Base-by-base conservation (phyloP, 257 asterid species). In the Lavandula angustifolia region DNA sequence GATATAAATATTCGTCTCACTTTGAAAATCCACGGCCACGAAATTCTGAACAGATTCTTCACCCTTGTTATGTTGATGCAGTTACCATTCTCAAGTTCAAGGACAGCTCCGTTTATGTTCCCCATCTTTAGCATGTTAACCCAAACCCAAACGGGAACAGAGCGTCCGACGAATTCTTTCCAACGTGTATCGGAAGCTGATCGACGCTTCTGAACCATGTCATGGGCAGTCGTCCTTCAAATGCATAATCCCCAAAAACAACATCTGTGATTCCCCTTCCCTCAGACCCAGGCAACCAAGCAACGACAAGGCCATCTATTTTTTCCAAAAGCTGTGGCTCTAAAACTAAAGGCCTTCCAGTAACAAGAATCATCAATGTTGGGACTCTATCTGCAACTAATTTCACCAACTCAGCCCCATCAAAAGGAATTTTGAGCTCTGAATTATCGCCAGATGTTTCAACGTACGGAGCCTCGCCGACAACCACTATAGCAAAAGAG, bases 231-330 rank as follows among this genome's bases (percentile, higher is more conserved):
- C 58, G 76, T 42, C 98, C 98, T 11, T 83, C 78, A 34, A 91
- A 88, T 53, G 70, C 82, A 54, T 80, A 70, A 74, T 88, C 94
- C 53, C 96, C 96, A 2, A 84, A 91, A 8, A 88, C 72, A 16
- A 84, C 91, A 54, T 88, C 98, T 6, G 94, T 73, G 31, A 91
- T 85, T 63, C 98, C 98, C 10, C 67, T 64, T 22, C 96, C 96
- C 75, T 91, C 95, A 1, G 87, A 79, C 43, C 98, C 98, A 0
- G 96, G 98, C 70, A 91, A 48, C 98, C 98, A 91, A 37, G 95
- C 98, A 61, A 79, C 88, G 7, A 86, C 80, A 0, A 91, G 58
- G 3, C 81, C 91, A 0, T 86, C 94, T 0, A 84, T 62, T 66
- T 84, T 88, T 60, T 82, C 89, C 61, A 85, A 48, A 55, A 85